Evolutionary conservation across 2,329 filamentous ascomycete genomes (phyloP), one percentile per base, ranked within the genome.

Genomic region (Cladosporium sp.): DNA sequence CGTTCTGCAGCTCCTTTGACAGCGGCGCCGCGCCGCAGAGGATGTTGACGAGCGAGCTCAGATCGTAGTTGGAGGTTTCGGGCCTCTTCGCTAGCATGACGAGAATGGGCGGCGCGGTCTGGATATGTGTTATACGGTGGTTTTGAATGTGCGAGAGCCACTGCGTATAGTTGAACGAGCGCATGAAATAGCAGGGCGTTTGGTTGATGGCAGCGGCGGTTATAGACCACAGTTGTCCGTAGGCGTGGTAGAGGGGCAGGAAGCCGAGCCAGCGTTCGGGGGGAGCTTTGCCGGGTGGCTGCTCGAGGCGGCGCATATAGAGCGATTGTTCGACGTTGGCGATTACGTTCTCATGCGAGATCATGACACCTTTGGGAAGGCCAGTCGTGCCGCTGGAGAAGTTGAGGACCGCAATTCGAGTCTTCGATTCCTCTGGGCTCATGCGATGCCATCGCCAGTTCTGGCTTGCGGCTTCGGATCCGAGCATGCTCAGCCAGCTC

Each of bases 331-430:
- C 61, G 19, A 64, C 62, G 67, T 95, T 95, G 55, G 88, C 74
- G 10, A 95, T 80, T 54, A 95, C 83, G 66, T 96, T 96, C 58
- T 73, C 70, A 70, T 97, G 92, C 8, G 83, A 86, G 33, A 96
- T 76, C 80, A 89, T 87, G 10, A 96, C 92, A 13, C 91, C 92
- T 70, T 97, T 97, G 0, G 92, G 91, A 49, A 90, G 74, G 1
- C 92, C 92, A 0, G 92, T 96, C 0, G 92, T 97, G 7, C 92
- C 92, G 9, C 85, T 90, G 48, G 85, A 89, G 69, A 95, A 96
- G 1, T 95, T 89, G 53, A 96, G 71, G 63, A 93, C 95, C 0
- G 89, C 86, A 22, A 93, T 68, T 64, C 95, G 89, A 53, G 82
- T 83, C 44, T 78, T 77, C 0, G 88, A 81, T 45, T 86, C 76